Evolutionary conservation across 1,139 yeast species (phyloP).

Genomic region (Sugiyamaella grinbergsii): DNA sequence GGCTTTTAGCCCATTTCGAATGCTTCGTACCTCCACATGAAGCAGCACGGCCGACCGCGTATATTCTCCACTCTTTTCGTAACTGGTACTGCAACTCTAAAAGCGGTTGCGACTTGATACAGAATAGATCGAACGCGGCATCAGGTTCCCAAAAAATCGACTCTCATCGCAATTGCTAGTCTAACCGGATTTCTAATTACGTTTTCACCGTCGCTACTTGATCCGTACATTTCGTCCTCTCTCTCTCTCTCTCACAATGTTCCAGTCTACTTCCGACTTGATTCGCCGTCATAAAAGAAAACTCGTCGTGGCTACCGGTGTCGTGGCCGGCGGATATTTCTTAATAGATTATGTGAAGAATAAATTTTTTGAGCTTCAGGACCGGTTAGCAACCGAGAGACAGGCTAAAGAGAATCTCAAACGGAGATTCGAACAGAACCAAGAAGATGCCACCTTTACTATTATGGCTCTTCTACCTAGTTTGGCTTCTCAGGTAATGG

Average conservation of each 20-base stretch:
- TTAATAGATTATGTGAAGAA: conserved; percentile 59
- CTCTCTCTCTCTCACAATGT: conserved; percentile 4
- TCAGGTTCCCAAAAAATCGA: too few relatives aligned
- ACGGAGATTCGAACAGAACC: conserved; percentile 81
- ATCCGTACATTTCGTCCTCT: too few relatives aligned
- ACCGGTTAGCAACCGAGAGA: conserved; percentile 69
- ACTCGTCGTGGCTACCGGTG: conserved; percentile 58
- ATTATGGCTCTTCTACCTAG: conserved; percentile 82
- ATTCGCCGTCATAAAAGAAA: conserved; percentile 58
- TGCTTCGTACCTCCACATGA: too few relatives aligned
- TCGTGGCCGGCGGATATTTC: conserved; percentile 60
- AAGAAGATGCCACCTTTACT: conserved; percentile 85
- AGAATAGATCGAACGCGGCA: too few relatives aligned
- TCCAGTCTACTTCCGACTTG: conserved; percentile 9
- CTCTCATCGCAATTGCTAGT: too few relatives aligned
- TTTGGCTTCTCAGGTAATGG: conserved; percentile 63
- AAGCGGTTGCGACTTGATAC: too few relatives aligned
- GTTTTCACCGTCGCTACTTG: too few relatives aligned
- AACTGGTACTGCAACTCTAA: too few relatives aligned
- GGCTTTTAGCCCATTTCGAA: too few relatives aligned
- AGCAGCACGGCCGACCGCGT: too few relatives aligned
- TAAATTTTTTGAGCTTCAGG: conserved; percentile 66
- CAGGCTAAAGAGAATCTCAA: conserved; percentile 71
- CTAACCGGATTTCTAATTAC: too few relatives aligned
- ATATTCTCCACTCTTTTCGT: too few relatives aligned